Percentiles rank a stretch among this genome's conserved stretches.
Conservation (phyloP, 345 rosid genomes). For the Populus alba region DNA sequence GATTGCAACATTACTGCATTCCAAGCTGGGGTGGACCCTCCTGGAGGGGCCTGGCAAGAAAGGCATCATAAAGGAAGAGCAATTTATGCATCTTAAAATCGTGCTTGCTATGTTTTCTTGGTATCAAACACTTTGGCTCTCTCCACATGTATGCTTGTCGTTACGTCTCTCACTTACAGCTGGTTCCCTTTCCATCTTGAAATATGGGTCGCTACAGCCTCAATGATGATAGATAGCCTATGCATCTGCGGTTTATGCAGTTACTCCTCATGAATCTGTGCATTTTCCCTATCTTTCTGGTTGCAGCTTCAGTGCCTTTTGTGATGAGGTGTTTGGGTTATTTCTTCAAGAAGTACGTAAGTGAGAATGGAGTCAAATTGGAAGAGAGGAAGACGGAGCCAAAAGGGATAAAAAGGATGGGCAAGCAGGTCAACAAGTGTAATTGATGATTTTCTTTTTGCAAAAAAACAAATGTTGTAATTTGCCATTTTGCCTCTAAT, state of each 20-base stretch:
- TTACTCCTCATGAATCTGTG: constrained; percentile 14
- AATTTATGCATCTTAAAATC: constrained; percentile 16
- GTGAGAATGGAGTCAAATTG: no score
- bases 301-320: constrained; percentile 21
- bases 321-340: constrained; percentile 8
- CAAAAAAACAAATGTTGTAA: no score
- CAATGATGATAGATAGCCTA: constrained; percentile 28
- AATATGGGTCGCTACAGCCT: constrained; percentile 8
- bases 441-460: no score
- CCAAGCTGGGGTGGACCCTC: constrained; percentile 21
- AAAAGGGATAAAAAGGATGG: no score
- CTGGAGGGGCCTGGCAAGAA: constrained; percentile 32
- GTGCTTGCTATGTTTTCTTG: constrained; percentile 30
- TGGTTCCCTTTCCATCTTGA: constrained; percentile 22
- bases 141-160: constrained; percentile 13
- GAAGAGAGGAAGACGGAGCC: no score
- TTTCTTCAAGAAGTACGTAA: not conserved
- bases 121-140: constrained; percentile 14
- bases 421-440: no score
- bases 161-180: constrained; percentile 10
- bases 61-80: not conserved
- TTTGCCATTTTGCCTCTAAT: no score
- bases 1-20: constrained; percentile 18
- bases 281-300: constrained; percentile 18
- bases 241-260: no score